These are phyloP conservation scores for Circinella umbellata DNA, from an alignment of 371 early-diverging fungal species.

Conservation along the genomic window DNA sequence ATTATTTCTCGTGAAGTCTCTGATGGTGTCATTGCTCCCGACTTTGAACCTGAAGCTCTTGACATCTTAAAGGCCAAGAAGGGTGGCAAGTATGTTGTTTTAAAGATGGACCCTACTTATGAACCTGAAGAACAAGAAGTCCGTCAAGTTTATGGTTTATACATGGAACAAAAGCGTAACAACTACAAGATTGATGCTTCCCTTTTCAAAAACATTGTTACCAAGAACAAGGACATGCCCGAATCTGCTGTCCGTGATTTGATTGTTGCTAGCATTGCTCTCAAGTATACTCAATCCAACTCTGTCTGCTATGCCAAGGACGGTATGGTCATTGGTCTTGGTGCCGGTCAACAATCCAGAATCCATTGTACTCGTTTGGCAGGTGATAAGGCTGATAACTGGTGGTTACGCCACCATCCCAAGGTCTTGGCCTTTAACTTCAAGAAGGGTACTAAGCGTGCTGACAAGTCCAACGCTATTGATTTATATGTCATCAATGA, in stretches of 20 bases:
- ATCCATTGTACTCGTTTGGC: constrained; percentile 98
- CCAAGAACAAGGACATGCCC: constrained; percentile 76
- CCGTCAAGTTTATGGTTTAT: constrained; percentile 94
- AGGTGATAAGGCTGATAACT: constrained; percentile 98
- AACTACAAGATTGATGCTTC: constrained; percentile 72
- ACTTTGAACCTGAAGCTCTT: constrained; percentile 86
- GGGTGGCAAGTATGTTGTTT: constrained; percentile 94
- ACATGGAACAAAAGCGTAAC: constrained; percentile 92
- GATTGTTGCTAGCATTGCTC: constrained; percentile 95
- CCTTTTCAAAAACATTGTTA: constrained; percentile 86
- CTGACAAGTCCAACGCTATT: constrained; percentile 96
- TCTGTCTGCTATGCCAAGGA: constrained; percentile 97
- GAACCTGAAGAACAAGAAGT: constrained; percentile 85
- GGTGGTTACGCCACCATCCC: constrained; percentile 97
- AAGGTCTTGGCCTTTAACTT: constrained; percentile 86
- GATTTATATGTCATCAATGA: constrained; percentile 91
- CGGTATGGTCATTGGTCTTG: constrained; percentile 97
- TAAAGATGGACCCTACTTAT: constrained; percentile 91
- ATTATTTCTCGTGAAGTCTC: constrained; percentile 94
- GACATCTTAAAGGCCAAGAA: constrained; percentile 93
- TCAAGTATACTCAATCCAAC: constrained; percentile 98
- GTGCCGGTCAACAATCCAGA: constrained; percentile 98
- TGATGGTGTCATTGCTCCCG: constrained; percentile 98
- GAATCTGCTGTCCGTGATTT: constrained; percentile 80
- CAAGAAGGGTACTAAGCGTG: constrained; percentile 87